Evolutionary conservation across 2,329 filamentous ascomycete genomes (phyloP).

Genomic region (Pseudogymnoascus sp.): DNA sequence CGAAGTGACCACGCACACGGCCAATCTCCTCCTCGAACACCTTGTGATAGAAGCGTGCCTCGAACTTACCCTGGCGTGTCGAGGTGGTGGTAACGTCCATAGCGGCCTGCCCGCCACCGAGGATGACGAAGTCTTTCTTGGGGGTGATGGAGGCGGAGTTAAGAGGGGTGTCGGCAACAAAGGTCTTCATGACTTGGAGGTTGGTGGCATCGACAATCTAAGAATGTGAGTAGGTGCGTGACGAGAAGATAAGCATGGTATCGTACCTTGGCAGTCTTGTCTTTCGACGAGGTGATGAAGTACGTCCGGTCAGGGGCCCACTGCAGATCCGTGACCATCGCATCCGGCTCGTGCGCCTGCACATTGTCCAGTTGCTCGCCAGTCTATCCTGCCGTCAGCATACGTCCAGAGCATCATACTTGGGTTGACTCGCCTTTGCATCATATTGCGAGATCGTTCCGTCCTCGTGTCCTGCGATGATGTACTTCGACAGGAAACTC

Average conservation of each 20-base stretch:
- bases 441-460: constrained; percentile 88
- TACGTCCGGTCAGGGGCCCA: constrained; percentile 91
- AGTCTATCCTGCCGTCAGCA: constrained; percentile 38
- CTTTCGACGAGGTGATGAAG: constrained; percentile 96
- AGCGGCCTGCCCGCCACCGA: constrained; percentile 94
- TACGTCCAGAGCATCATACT: neutral
- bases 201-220: constrained; percentile 76
- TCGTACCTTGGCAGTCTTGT: constrained; percentile 85
- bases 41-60: constrained; percentile 99
- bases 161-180: constrained; percentile 82
- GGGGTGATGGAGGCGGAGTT: constrained; percentile 92
- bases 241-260: neutral
- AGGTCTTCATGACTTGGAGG: constrained; percentile 89
- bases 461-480: constrained; percentile 96
- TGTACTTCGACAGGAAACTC: constrained; percentile 91
- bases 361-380: constrained; percentile 76
- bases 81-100: constrained; percentile 98
- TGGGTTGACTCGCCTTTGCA: constrained; percentile 56
- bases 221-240: constrained; percentile 11
- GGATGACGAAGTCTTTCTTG: constrained; percentile 96
- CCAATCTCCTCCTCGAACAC: constrained; percentile 98
- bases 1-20: constrained; percentile 93
- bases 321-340: constrained; percentile 77
- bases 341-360: constrained; percentile 77
- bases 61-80: constrained; percentile 95